Percentiles rank a stretch among this genome's conserved stretches.
phyloP scores from a whole-genome alignment of 139 green algal species.

The Chlamydomonas sp. region DNA sequence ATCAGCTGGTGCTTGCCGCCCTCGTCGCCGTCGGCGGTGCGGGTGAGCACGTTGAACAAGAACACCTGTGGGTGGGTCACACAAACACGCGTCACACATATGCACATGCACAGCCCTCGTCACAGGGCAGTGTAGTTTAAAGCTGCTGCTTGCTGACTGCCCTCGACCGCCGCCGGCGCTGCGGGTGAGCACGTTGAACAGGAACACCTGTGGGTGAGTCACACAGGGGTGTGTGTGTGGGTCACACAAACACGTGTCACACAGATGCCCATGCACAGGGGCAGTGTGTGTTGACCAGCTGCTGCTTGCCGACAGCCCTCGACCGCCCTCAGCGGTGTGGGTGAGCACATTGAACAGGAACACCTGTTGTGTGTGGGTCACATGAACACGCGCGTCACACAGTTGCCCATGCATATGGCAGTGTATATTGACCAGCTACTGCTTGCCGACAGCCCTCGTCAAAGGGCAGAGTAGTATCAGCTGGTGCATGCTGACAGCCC shows the following conservation, averaged over 20 bases:
- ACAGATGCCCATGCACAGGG: too few species aligned
- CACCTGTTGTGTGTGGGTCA: too few species aligned
- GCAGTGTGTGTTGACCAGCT: neutral
- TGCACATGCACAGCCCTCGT: neutral
- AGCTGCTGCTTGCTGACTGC: neutral
- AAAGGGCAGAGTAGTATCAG: neutral
- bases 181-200: neutral
- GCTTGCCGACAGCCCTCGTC: neutral
- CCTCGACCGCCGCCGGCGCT: too few species aligned
- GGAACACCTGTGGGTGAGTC: too few species aligned
- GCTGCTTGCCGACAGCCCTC: neutral
- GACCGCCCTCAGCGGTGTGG: neutral
- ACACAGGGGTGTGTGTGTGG: too few species aligned
- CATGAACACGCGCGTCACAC: too few species aligned
- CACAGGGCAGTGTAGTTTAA: neutral
- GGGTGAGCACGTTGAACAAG: slow-evolving; percentile 77
- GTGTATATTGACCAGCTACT: neutral
- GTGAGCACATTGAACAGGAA: neutral
- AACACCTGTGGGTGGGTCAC: neutral
- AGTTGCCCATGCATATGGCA: too few species aligned
- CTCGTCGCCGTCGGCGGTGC: slow-evolving; percentile 32
- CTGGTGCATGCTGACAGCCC: neutral
- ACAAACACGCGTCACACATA: neutral
- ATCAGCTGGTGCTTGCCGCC: slow-evolving; percentile 63
- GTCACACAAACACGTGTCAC: too few species aligned